Evolutionary conservation across 1,139 yeast species (phyloP), one percentile per base, ranked within the genome.

Genomic region (Kazachstania sp.): DNA sequence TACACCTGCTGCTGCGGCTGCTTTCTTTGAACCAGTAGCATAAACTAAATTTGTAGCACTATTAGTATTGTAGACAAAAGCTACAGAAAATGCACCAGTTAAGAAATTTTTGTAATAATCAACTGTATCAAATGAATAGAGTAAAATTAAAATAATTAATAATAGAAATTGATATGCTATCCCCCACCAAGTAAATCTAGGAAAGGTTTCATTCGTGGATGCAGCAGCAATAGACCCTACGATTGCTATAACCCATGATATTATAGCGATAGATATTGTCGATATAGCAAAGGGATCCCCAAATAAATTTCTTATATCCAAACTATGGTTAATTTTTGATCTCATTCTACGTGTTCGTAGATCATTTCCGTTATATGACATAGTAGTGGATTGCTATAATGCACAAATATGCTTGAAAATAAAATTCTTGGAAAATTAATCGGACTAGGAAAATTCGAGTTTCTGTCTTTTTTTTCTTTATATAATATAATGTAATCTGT

Each of bases 111-210:
- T 78, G 69, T 92, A 87, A 53, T 79, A 74, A 61, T 85, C 88
- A 50, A 86, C 72, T 45, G 80, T 71, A 65, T 85, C 83, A 59
- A 78, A 77, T 48, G 82, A 73, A 57, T 87, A 84, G 36, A 86
- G 70, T 39, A 79, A 61, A 29, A 81, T 67, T 44, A 88, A 73
- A 35, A 76, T 66, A 8, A 71, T 54, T 30, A 86, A 74, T 37
- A 87, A 61, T 35, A 85, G 55, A 34, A 88, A 71, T 68, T 92
- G 81, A 61, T 81, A 92, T 7, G 85, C 92, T n/a, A 92, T 68
- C 3, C 95, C 95, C 98, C 98, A 92, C 98, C 98, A 92, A 8
- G 94, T 78, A 66, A 92, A 85, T 54, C 80, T 78, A 1, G 96
- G 97, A 63, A 82, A 86, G 4, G 66, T 48, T 40, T 64, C 64